Base-by-base conservation (phyloP, 192 early-diverging fungal species). In the Podila epigama region DNA sequence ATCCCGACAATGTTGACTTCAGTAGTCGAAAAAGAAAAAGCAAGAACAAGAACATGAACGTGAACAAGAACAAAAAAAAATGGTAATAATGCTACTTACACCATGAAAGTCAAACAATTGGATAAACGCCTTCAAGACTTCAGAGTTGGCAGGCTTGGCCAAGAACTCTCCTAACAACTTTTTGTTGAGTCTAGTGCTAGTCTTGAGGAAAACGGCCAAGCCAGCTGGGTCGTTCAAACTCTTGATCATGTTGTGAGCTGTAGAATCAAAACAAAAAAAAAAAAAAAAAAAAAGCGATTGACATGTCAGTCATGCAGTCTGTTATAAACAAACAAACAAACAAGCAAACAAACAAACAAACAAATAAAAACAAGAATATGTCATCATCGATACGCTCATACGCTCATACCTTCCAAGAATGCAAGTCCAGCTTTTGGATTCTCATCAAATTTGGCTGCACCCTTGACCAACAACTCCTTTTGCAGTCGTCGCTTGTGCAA, bases 181-280 rank as follows among this genome's bases (percentile, higher is more conserved):
- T 70, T 98, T 98, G 83, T 92, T 93, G 35, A 99, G 77, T n/a
- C 87, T 89, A 6, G 94, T 92, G 22, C 95, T 94, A 20, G 84
- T 81, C 52, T 87, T 89, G 40, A 99, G 79, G 61, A 98, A 96
- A 12, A 48, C 39, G 15, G 95, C 94, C 25, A 97, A 66, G 35
- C 84, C 87, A 18, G 63, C 70, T 5, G 91, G 84, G 59, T 81
- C 68, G 36, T 89, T 80, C 32, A 70, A 62, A n/a, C 79, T 65
- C 7, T 68, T 63, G 36, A 66, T 87, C 79, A 51, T 82, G 27
- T 33, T 68, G 51, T 63, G 85, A 66, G 35, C 86, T 75, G 34
- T 70, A 65, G 32, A 79, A 61, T 56, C 67, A n/a, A 82, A 60
- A 79, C 32, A 62, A 4, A 65, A 36, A 57, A 50, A 20, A 42